These are phyloP conservation scores for Huntiella decipiens DNA, from an alignment of 2,329 filamentous ascomycete species.

Conservation along the genomic window DNA sequence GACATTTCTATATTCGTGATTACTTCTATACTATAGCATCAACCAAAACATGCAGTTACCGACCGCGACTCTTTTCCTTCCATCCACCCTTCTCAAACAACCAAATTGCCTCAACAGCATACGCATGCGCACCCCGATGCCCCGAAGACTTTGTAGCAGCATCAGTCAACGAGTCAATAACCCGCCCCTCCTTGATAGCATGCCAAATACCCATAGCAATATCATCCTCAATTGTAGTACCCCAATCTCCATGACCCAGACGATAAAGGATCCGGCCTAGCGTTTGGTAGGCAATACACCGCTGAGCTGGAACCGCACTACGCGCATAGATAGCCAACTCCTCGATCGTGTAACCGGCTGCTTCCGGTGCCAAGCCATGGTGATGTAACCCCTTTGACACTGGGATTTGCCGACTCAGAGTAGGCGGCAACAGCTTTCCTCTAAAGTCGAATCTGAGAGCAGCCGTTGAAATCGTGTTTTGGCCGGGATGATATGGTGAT, in stretches of 20 bases:
- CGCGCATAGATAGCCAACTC: constrained; percentile 68
- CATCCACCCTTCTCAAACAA: constrained; percentile 54
- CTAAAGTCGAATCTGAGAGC: constrained; percentile 78
- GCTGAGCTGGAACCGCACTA: constrained; percentile 66
- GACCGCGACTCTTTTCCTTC: constrained; percentile 43
- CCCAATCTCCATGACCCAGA: constrained; percentile 54
- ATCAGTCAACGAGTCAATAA: constrained; percentile 57
- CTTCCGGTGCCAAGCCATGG: constrained; percentile 79
- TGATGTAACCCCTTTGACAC: constrained; percentile 72
- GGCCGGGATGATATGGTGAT: constrained; percentile 66
- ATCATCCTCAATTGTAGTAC: constrained; percentile 36
- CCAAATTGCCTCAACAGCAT: constrained; percentile 82
- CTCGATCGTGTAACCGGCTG: constrained; percentile 80
- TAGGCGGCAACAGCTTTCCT: constrained; percentile 62
- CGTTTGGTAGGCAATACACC: constrained; percentile 83
- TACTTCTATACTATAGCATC: no score
- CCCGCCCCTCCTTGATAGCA: constrained; percentile 54
- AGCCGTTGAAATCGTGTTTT: constrained; percentile 50
- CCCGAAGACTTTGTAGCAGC: constrained; percentile 51
- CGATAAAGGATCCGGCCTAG: constrained; percentile 71
- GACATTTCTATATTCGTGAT: no score
- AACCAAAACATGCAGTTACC: constrained; percentile 12
- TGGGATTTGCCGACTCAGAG: constrained; percentile 53
- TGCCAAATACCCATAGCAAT: constrained; percentile 69
- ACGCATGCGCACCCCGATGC: constrained; percentile 64